Conservation (phyloP, 148 eudicot genomes). For the Spergularia bocconei region DNA sequence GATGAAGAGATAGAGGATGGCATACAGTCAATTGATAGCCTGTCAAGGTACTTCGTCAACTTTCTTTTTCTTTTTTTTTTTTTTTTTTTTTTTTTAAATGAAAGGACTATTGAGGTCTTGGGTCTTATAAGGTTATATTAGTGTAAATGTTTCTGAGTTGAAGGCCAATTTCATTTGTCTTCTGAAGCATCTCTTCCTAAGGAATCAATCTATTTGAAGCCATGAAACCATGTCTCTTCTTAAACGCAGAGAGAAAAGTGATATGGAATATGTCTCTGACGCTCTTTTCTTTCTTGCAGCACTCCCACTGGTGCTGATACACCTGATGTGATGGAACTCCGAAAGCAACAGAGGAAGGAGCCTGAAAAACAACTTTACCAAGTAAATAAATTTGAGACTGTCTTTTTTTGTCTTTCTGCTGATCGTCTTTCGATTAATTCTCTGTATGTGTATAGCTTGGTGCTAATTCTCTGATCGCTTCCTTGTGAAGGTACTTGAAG, state of each 20-base stretch:
- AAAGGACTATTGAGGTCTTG: no score
- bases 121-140: no score
- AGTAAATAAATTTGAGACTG: conserved; percentile 32
- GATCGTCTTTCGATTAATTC: background rate
- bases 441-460: background rate
- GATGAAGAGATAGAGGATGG: conserved; percentile 86
- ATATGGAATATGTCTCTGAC: background rate
- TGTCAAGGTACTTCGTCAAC: conserved; percentile 60
- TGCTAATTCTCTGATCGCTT: conserved; percentile 5
- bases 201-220: no score
- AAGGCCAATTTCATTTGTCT: no score
- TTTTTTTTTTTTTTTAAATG: no score
- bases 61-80: no score
- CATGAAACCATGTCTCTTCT: no score
- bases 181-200: no score
- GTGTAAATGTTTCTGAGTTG: no score
- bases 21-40: conserved; percentile 85
- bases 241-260: background rate
- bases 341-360: conserved; percentile 97
- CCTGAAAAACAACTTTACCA: conserved; percentile 93
- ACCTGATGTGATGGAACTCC: conserved; percentile 98
- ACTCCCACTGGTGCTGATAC: conserved; percentile 99
- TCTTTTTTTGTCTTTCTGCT: background rate
- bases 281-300: conserved; percentile 38
- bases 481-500: conserved; percentile 75